These are phyloP conservation scores for Salix purpurea DNA, from an alignment of 345 rosid genomes.

Conservation along the genomic window DNA sequence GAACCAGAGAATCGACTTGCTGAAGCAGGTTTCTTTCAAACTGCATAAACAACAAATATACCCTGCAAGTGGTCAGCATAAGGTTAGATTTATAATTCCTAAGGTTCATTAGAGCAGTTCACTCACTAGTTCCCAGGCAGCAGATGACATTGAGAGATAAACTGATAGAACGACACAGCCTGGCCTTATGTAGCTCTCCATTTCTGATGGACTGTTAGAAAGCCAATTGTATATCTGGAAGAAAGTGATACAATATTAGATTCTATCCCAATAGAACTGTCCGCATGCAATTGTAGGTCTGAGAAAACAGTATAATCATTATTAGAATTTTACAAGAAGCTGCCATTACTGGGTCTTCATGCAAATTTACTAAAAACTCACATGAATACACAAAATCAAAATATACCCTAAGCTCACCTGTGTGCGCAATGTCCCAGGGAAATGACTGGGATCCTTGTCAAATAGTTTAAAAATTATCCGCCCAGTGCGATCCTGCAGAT, in stretches of 20 bases:
- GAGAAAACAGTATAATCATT: background rate
- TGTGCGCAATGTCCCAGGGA: slow-evolving; percentile 57
- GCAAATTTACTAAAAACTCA: background rate
- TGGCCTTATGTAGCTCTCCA: slow-evolving; percentile 96
- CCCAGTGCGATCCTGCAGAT: slow-evolving; percentile 60
- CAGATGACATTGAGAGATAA: slow-evolving; percentile 66
- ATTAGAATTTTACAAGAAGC: slow-evolving; percentile 1
- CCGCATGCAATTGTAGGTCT: background rate
- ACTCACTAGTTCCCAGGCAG: slow-evolving; percentile 79
- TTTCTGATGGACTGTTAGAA: slow-evolving; percentile 80
- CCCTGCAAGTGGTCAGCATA: slow-evolving; percentile 33
- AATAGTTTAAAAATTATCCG: slow-evolving; percentile 66
- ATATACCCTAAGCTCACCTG: slow-evolving; percentile 40
- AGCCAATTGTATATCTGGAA: slow-evolving; percentile 83
- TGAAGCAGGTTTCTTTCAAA: slow-evolving; percentile 58
- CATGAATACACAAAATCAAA: background rate
- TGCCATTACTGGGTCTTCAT: background rate
- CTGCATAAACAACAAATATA: slow-evolving; percentile 37
- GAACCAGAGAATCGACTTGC: slow-evolving; percentile 49
- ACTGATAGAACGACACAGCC: slow-evolving; percentile 83
- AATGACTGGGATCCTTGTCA: slow-evolving; percentile 81
- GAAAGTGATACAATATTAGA: slow-evolving; percentile 10
- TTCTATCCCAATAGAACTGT: background rate
- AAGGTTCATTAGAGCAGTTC: slow-evolving; percentile 3
- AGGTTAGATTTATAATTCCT: slow-evolving; percentile 1